Conservation (phyloP, 306 rosid species). For the Mimosa pudica region DNA sequence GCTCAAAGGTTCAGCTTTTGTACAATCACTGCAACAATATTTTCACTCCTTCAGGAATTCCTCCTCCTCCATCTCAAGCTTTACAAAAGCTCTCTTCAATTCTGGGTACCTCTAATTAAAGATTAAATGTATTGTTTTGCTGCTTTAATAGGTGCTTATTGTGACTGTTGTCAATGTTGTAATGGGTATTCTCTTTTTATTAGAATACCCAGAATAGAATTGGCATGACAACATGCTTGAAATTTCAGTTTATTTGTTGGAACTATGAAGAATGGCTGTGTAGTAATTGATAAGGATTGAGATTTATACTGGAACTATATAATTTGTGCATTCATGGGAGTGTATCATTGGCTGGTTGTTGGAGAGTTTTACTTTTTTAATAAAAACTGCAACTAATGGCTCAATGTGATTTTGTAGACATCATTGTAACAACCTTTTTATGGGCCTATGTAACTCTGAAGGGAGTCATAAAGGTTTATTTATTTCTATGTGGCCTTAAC, state of each 20-base stretch:
- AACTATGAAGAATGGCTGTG: background rate
- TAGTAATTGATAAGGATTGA: background rate
- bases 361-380: background rate
- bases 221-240: constrained; percentile 5
- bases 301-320: background rate
- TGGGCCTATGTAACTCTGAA: constrained; percentile 10
- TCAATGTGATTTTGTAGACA: constrained; percentile 5
- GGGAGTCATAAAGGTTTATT: constrained; percentile 4
- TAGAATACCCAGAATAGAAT: background rate
- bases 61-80: constrained; percentile 54
- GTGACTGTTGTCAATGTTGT: background rate
- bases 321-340: constrained; percentile 6
- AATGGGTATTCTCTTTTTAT: background rate
- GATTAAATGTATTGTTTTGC: background rate
- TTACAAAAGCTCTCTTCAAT: constrained; percentile 60
- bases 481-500: background rate
- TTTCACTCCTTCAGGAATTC: constrained; percentile 55
- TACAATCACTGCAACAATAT: constrained; percentile 67
- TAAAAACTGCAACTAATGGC: background rate
- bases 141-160: background rate
- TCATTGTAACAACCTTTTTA: background rate
- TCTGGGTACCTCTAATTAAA: constrained; percentile 54
- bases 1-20: constrained; percentile 66
- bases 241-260: constrained; percentile 5
- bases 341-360: constrained; percentile 13